These are phyloP conservation scores for Pugionium dolabratum DNA, from an alignment of 345 rosid species.

Conservation along the genomic window DNA sequence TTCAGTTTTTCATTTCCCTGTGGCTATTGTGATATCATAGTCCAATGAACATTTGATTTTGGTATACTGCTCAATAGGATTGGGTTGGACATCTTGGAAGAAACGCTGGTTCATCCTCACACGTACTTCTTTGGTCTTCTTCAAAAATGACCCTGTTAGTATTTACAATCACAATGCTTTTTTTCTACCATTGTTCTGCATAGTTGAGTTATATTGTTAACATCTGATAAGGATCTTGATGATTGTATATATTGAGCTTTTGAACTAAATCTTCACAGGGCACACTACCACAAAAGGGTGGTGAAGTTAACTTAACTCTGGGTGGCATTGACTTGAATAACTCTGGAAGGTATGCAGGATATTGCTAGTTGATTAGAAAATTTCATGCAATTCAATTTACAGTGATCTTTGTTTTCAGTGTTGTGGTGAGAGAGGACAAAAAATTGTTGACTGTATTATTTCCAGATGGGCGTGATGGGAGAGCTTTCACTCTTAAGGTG, in stretches of 20 bases:
- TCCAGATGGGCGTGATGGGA: slow-evolving; percentile 99
- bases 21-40: slow-evolving; percentile 6
- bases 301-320: slow-evolving; percentile 90
- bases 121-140: slow-evolving; percentile 96
- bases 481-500: slow-evolving; percentile 99
- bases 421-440: slow-evolving; percentile 96
- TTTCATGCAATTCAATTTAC: slow-evolving; percentile 19
- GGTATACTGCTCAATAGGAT: slow-evolving; percentile 55
- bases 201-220: neutral
- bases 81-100: slow-evolving; percentile 99
- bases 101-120: slow-evolving; percentile 99
- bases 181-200: neutral
- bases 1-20: slow-evolving; percentile 7
- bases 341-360: slow-evolving; percentile 75
- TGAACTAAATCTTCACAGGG: slow-evolving; percentile 51
- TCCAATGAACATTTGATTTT: slow-evolving; percentile 12
- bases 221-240: slow-evolving; percentile 18
- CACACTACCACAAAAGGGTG: slow-evolving; percentile 87
- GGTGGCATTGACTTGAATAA: slow-evolving; percentile 98
- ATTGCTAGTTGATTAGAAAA: neutral
- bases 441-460: slow-evolving; percentile 89
- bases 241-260: slow-evolving; percentile 24
- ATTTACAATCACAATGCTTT: slow-evolving; percentile 16
- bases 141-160: slow-evolving; percentile 97
- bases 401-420: slow-evolving; percentile 51